Base-by-base conservation (phyloP, 208 protist genomes). In the Kentomonas sorsogonicus region DNA sequence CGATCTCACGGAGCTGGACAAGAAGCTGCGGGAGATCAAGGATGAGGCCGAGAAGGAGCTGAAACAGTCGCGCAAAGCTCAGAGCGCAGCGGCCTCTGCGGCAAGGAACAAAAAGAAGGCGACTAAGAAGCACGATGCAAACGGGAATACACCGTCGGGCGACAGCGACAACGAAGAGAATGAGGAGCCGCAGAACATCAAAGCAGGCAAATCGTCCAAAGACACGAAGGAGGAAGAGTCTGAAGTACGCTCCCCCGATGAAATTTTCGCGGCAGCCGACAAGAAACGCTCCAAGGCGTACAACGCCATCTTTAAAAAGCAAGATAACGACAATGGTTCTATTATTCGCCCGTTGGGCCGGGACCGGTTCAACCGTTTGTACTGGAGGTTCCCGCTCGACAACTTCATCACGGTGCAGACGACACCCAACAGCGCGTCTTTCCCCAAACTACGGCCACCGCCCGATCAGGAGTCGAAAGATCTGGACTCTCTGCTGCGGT, bases 301-400 rank as follows among this genome's bases (percentile, higher is more conserved):
- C 44, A 54, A 66, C 15, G 63, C 53, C 0, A 66, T 69, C 20
- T 60, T 75, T 23, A 44, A 69, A 26, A 58, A 62, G 18, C 58
- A 77, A 34, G 83, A 91, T 54, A 74, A 70, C 26, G 38, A 69
- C 4, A 50, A 75, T 39, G 88, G 83, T 9, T 58, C 68, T 13
- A 45, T 86, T 30, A 71, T 95, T 27, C 58, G 69, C 27, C 86
- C 89, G 2, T 62, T 95, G 22, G 89, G 89, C 16, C 82, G 78
- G 74, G 89, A 95, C 56, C 89, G 89, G 31, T 93, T 88, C 59
- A 65, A 72, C 4, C 83, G 89, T 16, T 55, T 95, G 18, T 95
- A 90, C 71, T 95, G 89, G 86, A 77, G 82, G 6, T 89, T 95
- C 46, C 89, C 89, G 11, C 59, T 91, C 33, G 75, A 89, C 40